phyloP scores from a whole-genome alignment of 768 basidiomycete genomes.

The Hortiboletus campestris region DNA sequence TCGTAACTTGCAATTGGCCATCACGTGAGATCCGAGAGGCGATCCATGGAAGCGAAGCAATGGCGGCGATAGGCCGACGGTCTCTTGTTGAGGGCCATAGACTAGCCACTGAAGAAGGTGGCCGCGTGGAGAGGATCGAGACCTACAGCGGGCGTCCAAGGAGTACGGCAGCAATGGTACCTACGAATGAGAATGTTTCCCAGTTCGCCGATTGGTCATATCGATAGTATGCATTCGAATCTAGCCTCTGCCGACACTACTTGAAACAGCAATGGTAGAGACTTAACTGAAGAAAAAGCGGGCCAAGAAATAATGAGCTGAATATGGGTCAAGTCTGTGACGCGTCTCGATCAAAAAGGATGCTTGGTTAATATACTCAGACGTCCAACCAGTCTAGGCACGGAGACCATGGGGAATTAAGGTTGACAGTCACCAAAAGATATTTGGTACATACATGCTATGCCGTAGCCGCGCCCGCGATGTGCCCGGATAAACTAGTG shows the following conservation, averaged over 20 bases:
- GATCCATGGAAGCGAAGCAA: constrained; percentile 17
- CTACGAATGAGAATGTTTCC: constrained; percentile 1
- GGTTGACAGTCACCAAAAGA: neutral
- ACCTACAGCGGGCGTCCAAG: constrained; percentile 1
- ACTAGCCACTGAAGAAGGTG: constrained; percentile 16
- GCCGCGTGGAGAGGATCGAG: constrained; percentile 21
- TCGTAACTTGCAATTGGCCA: constrained; percentile 4
- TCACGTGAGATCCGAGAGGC: constrained; percentile 10
- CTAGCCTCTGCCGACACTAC: constrained; percentile 6
- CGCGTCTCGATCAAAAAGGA: constrained; percentile 9
- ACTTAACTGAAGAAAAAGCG: constrained; percentile 8
- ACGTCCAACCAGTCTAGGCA: constrained; percentile 7
- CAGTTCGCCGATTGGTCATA: constrained; percentile 11
- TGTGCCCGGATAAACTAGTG: constrained; percentile 3
- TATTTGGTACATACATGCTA: neutral
- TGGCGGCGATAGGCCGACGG: constrained; percentile 30
- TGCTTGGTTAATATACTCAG: constrained; percentile 1
- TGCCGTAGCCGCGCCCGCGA: neutral
- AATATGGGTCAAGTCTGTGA: constrained; percentile 2
- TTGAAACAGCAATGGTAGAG: constrained; percentile 8
- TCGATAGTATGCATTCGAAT: constrained; percentile 4
- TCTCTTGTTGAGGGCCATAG: constrained; percentile 6
- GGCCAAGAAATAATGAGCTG: neutral
- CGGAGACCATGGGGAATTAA: constrained; percentile 9
- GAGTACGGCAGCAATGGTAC: constrained; percentile 5